Base-by-base conservation (phyloP, 1,284 basidiomycete genomes). In the Malassezia vespertilionis region DNA sequence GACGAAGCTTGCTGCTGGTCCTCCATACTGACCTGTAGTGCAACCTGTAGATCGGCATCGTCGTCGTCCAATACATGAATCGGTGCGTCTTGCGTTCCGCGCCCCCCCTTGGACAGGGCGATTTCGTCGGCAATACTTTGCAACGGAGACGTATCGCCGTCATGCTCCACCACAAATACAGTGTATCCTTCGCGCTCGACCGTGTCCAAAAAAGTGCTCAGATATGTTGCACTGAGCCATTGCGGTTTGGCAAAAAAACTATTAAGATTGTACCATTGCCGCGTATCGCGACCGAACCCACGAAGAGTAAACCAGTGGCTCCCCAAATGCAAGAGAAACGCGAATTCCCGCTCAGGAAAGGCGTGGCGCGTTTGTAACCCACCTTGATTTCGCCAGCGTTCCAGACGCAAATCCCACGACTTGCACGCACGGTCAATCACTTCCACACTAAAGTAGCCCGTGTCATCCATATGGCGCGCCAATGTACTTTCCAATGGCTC, bases 221-320 rank as follows among this genome's bases (percentile, higher is more conserved):
- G 56, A 31, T 68, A 69, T 17, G 52, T 53, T 27, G 50, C 52
- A 21, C 66, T 62, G 22, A 69, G 55, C 63, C 63, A 68, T 17
- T 46, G 41, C 1, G 66, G 66, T 28, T 57, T 40, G 1, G 48
- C 28, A 2, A 65, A 45, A 34, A 65, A 68, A 7, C 60, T 63
- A 52, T 69, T 69, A 44, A 69, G 58, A 33, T 69, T 69, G 9
- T 15, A 46, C 43, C 39, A 42, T 26, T 26, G 15, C 22, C 53
- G 39, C 18, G 40, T 43, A 2, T 32, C 38, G 0, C 47, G 42
- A 20, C 63, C 61, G 24, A 69, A 69, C 2, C 63, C 53, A 20
- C 66, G 56, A 24, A 68, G 48, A 18, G 61, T 56, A 50, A 69
- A 57, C 66, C 66, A 69, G 40, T 69, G 66, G 30, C 49, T 58